Base-by-base conservation (phyloP, 139 green algal species). In the Picochlorum sp. region DNA sequence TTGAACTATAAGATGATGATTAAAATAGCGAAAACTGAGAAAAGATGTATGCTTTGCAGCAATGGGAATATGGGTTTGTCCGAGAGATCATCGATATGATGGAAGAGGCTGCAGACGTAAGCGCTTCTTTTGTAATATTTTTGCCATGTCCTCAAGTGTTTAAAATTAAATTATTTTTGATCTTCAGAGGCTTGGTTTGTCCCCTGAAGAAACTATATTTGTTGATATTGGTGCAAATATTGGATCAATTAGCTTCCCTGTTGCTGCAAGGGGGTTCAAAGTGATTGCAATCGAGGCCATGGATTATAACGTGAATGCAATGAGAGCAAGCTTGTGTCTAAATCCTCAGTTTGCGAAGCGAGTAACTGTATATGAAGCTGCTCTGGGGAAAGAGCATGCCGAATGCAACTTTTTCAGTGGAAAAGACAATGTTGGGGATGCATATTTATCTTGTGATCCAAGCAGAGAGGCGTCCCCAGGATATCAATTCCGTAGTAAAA, bases 221-320 rank as follows among this genome's bases (percentile, higher is more conserved):
- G 50, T 56, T 16, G 50, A 56, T 14, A 56, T 56, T 56, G 50
- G 50, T 35, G 50, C 50, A 35, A 56, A 56, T 22, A 47, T 56
- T 56, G 50, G 50, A 7, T 36, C 50, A 35, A 36, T 56, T 37
- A 31, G 18, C 29, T 37, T 56, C 20, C 18, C 50, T n/a, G 28
- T 56, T 35, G 50, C 50, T 6, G 20, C 20, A n/a, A 37, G n/a
- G 30, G 50, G 50, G 3, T 56, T 56, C 50, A 16, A 56, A 37
- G 50, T 56, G 50, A 16, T 56, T 16, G 50, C 50, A 35, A 31
- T 56, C 20, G 50, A 56, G 28, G 50, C 50, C n/a, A 16, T 56
- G 1, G 16, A 37, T 16, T 16, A 36, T 9, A 56, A 56, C 20
- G 18, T 36, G 20, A 18, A 47, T 9, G 50, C 50, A 6, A 22